Conservation (phyloP, 164 flowering plant species). For the Vitis riparia region DNA sequence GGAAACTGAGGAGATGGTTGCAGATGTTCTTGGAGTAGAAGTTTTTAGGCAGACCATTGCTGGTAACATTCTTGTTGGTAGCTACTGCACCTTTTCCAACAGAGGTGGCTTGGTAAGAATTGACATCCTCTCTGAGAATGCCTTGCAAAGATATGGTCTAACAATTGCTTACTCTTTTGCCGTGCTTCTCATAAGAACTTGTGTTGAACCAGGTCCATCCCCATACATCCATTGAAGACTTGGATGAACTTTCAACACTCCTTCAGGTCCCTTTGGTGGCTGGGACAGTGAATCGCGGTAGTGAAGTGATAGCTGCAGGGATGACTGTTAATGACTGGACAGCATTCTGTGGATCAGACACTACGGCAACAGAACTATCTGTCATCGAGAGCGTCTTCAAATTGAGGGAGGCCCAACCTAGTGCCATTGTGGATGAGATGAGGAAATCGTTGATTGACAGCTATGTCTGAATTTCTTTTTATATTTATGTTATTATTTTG, state of each 20-base stretch:
- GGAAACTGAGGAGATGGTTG: slow-evolving; percentile 94
- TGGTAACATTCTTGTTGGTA: slow-evolving; percentile 91
- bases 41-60: slow-evolving; percentile 95
- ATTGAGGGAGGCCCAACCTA: slow-evolving; percentile 84
- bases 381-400: slow-evolving; percentile 93
- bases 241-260: slow-evolving; percentile 93
- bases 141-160: background rate
- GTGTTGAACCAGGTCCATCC: slow-evolving; percentile 77
- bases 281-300: slow-evolving; percentile 91
- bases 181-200: background rate
- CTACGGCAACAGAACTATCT: slow-evolving; percentile 91
- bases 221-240: slow-evolving; percentile 90
- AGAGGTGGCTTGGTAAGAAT: slow-evolving; percentile 82
- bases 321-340: slow-evolving; percentile 92
- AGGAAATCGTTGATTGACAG: slow-evolving; percentile 83
- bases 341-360: slow-evolving; percentile 91
- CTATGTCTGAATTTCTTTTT: slow-evolving; percentile 29
- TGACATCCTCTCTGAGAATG: too few species aligned
- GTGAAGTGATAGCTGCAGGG: slow-evolving; percentile 88
- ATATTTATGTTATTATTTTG: too few species aligned
- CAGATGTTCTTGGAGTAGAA: slow-evolving; percentile 93
- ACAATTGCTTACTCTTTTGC: background rate
- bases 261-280: slow-evolving; percentile 96
- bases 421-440: slow-evolving; percentile 84
- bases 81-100: slow-evolving; percentile 83